Percentiles rank a stretch among this genome's conserved stretches.
Evolutionary conservation across 2,329 filamentous ascomycete species (phyloP).

Genomic region (Alternaria sp.): DNA sequence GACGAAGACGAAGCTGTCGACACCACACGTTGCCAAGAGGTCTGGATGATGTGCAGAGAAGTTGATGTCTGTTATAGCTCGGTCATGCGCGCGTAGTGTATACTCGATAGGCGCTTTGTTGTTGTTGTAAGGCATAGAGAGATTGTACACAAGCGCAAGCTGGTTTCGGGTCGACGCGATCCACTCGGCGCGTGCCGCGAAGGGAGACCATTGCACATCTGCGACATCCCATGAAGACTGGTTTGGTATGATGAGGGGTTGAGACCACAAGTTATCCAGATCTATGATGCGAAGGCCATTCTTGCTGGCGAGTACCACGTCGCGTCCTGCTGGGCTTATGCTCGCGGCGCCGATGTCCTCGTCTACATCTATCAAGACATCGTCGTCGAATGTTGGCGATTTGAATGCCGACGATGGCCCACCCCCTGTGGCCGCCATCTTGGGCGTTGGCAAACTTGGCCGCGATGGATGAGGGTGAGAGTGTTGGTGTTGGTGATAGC

Average conservation of each 20-base stretch:
- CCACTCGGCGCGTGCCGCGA: conserved; percentile 88
- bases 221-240: conserved; percentile 93
- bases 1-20: conserved; percentile 90
- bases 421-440: conserved; percentile 30
- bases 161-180: conserved; percentile 94
- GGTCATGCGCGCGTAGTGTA: conserved; percentile 81
- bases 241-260: conserved; percentile 83
- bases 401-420: conserved; percentile 68
- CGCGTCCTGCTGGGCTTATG: conserved; percentile 88
- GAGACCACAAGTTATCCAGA: conserved; percentile 85
- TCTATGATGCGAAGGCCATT: conserved; percentile 92
- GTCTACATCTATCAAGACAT: conserved; percentile 83
- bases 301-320: conserved; percentile 84
- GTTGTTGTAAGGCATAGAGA: conserved; percentile 62
- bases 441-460: conserved; percentile 8
- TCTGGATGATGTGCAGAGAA: conserved; percentile 94
- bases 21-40: conserved; percentile 84
- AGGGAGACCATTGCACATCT: conserved; percentile 96
- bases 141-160: conserved; percentile 91
- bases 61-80: conserved; percentile 95
- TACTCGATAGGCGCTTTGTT: conserved; percentile 84
- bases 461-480: not conserved
- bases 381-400: conserved; percentile 84
- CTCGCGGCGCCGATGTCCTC: conserved; percentile 83
- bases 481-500: conserved; percentile 17